Conservation (phyloP, 139 green algal genomes). For the Coelastrella sp. region DNA sequence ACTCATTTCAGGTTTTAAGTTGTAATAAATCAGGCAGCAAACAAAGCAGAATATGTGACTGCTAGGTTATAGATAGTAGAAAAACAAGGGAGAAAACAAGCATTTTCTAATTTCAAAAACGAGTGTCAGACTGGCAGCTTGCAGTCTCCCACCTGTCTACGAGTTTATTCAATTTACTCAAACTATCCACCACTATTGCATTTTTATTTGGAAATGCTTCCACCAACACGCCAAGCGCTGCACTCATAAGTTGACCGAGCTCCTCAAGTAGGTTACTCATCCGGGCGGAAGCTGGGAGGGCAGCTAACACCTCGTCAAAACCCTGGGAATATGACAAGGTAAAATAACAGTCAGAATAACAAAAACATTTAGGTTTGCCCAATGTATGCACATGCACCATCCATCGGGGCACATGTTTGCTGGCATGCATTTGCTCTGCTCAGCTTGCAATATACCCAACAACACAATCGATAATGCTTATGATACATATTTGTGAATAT, state of each 20-base stretch:
- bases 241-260: slow-evolving; percentile 7
- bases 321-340: slow-evolving; percentile 5
- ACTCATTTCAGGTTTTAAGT: too few species aligned
- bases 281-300: slow-evolving; percentile 16
- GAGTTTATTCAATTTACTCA: slow-evolving; percentile 1
- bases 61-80: too few species aligned
- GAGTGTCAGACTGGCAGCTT: too few species aligned
- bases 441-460: neutral
- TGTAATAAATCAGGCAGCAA: too few species aligned
- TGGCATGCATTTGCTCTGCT: neutral
- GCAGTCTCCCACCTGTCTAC: neutral
- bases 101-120: too few species aligned
- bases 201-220: slow-evolving; percentile 44
- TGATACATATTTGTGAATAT: neutral
- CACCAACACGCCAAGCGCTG: slow-evolving; percentile 35
- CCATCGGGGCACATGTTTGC: too few species aligned
- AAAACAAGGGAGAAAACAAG: too few species aligned
- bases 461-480: neutral
- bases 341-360: too few species aligned
- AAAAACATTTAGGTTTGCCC: neutral
- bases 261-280: slow-evolving; percentile 32
- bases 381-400: too few species aligned
- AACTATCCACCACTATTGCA: slow-evolving; percentile 6
- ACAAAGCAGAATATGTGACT: too few species aligned
- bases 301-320: slow-evolving; percentile 38